Conservation (phyloP, 805 yeast species). For the Lachancea lanzarotensis region DNA sequence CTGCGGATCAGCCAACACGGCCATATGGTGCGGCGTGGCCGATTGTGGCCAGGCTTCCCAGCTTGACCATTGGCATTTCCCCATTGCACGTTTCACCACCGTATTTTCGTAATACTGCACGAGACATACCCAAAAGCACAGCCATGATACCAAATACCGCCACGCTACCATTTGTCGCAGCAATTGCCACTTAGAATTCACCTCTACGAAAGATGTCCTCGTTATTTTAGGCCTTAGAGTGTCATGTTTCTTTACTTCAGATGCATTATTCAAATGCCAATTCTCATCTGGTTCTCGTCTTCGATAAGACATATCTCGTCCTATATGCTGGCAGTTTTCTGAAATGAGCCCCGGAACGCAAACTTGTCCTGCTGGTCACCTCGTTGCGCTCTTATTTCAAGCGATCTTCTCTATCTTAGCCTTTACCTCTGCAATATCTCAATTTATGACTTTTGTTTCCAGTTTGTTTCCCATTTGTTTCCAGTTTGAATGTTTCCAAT, state of each 20-base stretch:
- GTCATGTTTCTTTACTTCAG: background rate
- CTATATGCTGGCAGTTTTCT: background rate
- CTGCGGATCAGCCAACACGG: conserved; percentile 89
- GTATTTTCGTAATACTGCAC: conserved; percentile 51
- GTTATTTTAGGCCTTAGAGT: conserved; percentile 9
- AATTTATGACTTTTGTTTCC: background rate
- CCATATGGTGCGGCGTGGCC: conserved; percentile 42
- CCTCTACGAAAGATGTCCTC: background rate
- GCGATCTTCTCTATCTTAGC: no score
- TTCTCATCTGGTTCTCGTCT: conserved; percentile 6
- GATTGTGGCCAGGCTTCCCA: conserved; percentile 56
- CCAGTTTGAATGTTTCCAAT: background rate
- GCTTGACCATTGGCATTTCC: conserved; percentile 51
- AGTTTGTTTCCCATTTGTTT: background rate
- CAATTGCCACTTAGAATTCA: background rate
- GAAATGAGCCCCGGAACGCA: background rate
- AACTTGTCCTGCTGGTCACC: background rate
- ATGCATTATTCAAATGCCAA: conserved; percentile 5
- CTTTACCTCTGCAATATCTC: background rate
- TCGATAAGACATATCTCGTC: conserved; percentile 4
- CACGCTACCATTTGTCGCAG: conserved; percentile 15
- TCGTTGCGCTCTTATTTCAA: background rate
- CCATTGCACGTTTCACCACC: conserved; percentile 40
- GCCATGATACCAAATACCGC: conserved; percentile 22
- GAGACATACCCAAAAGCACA: conserved; percentile 38